phyloP scores from a whole-genome alignment of 495 filamentous ascomycete species.

The Gamarada debralockiae region DNA sequence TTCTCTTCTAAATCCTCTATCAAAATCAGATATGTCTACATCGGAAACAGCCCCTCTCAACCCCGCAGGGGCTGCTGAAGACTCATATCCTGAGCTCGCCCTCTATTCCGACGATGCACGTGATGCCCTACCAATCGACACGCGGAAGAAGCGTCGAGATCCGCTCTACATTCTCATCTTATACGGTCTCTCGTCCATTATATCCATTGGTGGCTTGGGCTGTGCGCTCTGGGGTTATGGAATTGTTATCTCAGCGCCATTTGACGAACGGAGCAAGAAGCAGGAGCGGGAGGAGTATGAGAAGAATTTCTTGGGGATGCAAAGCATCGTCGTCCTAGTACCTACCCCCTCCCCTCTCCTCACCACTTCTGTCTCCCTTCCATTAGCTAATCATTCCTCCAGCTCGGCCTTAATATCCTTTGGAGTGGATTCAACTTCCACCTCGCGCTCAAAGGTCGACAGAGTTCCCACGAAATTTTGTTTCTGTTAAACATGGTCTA shows the following conservation, averaged over 20 bases:
- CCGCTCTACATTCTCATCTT: slow-evolving; percentile 9
- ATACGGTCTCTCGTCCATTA: slow-evolving; percentile 2
- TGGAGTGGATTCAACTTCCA: slow-evolving; percentile 4
- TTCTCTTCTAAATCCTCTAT: too few species aligned
- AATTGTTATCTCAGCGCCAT: slow-evolving; percentile 1
- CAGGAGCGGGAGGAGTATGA: slow-evolving; percentile 8
- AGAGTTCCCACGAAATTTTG: not conserved
- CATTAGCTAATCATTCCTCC: not conserved
- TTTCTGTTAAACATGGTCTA: slow-evolving; percentile 6
- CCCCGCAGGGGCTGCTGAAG: too few species aligned
- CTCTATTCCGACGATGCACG: too few species aligned
- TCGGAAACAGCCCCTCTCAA: too few species aligned
- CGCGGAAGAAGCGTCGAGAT: not conserved
- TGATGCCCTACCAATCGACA: not conserved
- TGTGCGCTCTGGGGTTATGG: slow-evolving; percentile 5
- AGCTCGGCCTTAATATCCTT: slow-evolving; percentile 5
- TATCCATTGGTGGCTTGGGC: slow-evolving; percentile 1
- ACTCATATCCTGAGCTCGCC: too few species aligned
- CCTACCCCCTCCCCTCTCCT: not conserved
- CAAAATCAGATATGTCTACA: too few species aligned
- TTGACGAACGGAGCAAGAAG: slow-evolving; percentile 3
- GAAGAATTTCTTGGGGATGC: slow-evolving; percentile 10
- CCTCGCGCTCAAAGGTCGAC: slow-evolving; percentile 2
- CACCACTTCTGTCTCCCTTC: not conserved
- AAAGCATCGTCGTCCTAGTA: slow-evolving; percentile 9